Base-by-base conservation (phyloP, 164 flowering plant species). In the Nymphaea thermarum region DNA sequence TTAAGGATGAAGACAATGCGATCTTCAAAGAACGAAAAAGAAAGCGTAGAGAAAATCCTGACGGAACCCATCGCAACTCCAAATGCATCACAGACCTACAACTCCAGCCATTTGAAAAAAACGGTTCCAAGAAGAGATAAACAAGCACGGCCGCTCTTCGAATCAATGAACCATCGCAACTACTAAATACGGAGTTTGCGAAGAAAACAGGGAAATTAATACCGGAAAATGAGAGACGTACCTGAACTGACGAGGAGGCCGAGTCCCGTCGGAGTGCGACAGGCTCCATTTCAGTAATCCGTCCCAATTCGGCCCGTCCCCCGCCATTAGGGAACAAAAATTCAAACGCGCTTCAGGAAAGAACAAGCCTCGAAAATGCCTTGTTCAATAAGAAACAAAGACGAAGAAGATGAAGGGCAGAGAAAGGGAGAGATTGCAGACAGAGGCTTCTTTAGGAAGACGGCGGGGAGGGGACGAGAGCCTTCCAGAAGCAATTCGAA, bases 221-320 rank as follows among this genome's bases (percentile, higher is more conserved):
- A 25, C 2, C n/a, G 36, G 1, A 53, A 43, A 66, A 18, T 41
- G 65, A 45, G 61, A 43, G 6, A 4, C 43, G 8, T 65, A 88
- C 98, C 96, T 91, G 41, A 93, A 65, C 60, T 82, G 76, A 1
- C 90, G 84, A 68, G 80, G 55, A 6, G 87, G 75, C 0, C 70
- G 76, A 73, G 88, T 86, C 4, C 93, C 98, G 71, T 93, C 98
- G 1, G 96, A 65, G 71, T 91, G 83, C 60, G 94, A 74, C 47
- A 93, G 78, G 60, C 97, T 93, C 98, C 98, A 93, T 69, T 93
- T 93, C 63, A 93, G 84, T 71, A 93, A 68, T 6, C 96, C 97
- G 0, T 93, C 86, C 97, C 95, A 93, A 68, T 86, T 78, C 3
- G 98, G 94, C 62, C 87, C 90, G 3, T 84, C 87, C 44, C 80